phyloP scores from a whole-genome alignment of 2,329 filamentous ascomycete species.

The Lachnellula arida region DNA sequence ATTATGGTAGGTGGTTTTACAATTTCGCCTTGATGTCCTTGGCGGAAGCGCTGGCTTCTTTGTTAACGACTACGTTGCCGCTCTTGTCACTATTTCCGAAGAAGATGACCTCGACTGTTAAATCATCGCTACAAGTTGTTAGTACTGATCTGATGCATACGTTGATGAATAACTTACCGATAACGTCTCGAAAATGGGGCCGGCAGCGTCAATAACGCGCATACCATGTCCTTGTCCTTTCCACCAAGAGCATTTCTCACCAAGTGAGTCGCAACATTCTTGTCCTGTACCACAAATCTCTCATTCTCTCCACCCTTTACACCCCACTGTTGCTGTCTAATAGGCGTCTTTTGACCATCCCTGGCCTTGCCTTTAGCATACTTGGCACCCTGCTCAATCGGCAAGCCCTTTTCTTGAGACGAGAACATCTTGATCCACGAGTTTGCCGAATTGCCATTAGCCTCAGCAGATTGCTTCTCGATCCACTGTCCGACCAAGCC shows the following conservation, averaged over 20 bases:
- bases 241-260: slow-evolving; percentile 93
- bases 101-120: slow-evolving; percentile 98
- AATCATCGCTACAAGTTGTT: slow-evolving; percentile 63
- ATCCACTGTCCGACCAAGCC: slow-evolving; percentile 97
- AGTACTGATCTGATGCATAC: slow-evolving; percentile 5
- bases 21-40: slow-evolving; percentile 31
- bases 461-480: slow-evolving; percentile 58
- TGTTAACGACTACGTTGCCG: slow-evolving; percentile 77
- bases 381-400: slow-evolving; percentile 63
- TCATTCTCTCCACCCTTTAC: slow-evolving; percentile 67
- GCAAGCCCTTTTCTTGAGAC: slow-evolving; percentile 53
- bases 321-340: slow-evolving; percentile 88
- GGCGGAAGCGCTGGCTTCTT: slow-evolving; percentile 68
- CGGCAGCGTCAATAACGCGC: slow-evolving; percentile 83
- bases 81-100: slow-evolving; percentile 78
- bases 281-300: slow-evolving; percentile 91
- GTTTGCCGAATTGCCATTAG: slow-evolving; percentile 36
- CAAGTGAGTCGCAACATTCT: slow-evolving; percentile 93
- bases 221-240: slow-evolving; percentile 89
- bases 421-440: slow-evolving; percentile 67
- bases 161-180: slow-evolving; percentile 51
- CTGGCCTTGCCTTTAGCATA: slow-evolving; percentile 34
- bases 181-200: slow-evolving; percentile 89
- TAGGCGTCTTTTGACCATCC: slow-evolving; percentile 78
- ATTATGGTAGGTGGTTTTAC: slow-evolving; percentile 8